A percentile compares a stretch with the other conserved stretches of the same genome.
phyloP scores from a whole-genome alignment of 2,329 filamentous ascomycete genomes.

The Ceratocystis albifundus region DNA sequence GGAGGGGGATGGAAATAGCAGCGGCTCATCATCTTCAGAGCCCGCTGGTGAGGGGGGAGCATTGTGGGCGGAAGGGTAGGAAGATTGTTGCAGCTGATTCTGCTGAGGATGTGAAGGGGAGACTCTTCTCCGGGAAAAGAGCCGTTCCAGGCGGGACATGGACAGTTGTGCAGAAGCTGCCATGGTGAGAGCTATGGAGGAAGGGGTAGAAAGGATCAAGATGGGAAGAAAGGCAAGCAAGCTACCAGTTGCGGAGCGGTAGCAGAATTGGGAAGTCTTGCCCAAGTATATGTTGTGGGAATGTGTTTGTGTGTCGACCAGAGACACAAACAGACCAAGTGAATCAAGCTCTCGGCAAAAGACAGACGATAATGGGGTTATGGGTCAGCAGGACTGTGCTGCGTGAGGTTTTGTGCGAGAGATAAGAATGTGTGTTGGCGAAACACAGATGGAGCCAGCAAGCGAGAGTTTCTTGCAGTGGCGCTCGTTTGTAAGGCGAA shows the following conservation, averaged over 20 bases:
- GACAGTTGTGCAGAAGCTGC: constrained; percentile 19
- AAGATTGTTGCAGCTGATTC: neutral
- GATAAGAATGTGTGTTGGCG: neutral
- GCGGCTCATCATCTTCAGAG: constrained; percentile 27
- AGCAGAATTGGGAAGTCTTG: neutral
- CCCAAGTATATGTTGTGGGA: neutral
- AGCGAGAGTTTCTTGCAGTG: neutral
- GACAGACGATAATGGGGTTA: neutral
- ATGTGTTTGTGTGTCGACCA: neutral
- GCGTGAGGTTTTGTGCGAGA: too few species aligned
- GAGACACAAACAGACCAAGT: neutral
- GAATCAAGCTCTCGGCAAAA: constrained; percentile 5
- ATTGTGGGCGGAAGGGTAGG: neutral
- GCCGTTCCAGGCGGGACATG: constrained; percentile 36
- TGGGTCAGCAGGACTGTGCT: neutral
- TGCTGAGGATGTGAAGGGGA: constrained; percentile 25
- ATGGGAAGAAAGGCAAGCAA: neutral
- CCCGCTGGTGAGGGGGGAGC: constrained; percentile 17
- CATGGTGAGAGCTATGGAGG: constrained; percentile 4
- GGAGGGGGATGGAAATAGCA: constrained; percentile 39
- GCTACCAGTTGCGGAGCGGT: neutral
- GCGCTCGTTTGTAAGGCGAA: constrained; percentile 4
- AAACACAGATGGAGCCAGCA: neutral
- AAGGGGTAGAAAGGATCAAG: neutral
- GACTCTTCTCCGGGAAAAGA: constrained; percentile 39